Conservation (phyloP, 257 asterid genomes). For the Petunia secreta region DNA sequence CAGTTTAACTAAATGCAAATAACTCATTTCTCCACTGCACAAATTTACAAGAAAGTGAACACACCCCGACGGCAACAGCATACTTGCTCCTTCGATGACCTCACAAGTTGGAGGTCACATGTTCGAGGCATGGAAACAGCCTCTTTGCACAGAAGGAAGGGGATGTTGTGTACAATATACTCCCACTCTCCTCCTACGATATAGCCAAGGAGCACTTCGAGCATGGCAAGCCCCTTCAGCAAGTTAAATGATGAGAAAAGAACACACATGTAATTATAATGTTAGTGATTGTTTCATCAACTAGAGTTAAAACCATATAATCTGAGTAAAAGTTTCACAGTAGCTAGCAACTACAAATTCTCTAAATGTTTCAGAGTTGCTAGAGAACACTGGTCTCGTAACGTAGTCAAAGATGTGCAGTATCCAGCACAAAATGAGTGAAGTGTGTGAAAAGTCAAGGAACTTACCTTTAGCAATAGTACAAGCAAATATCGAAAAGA, state of each 20-base stretch:
- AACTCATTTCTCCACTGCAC: neutral
- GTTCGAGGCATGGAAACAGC: neutral
- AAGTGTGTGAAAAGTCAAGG: neutral
- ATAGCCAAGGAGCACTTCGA: neutral
- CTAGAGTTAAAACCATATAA: neutral
- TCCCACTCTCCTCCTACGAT: neutral
- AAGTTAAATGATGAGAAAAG: constrained; percentile 12
- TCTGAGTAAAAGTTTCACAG: neutral
- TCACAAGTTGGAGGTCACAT: neutral
- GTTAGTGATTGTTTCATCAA: neutral
- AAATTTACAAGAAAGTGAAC: constrained; percentile 8
- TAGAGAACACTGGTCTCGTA: neutral
- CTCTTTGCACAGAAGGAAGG: constrained; percentile 17
- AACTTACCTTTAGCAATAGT: neutral
- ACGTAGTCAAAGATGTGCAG: neutral
- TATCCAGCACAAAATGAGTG: neutral
- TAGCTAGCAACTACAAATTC: too few relatives aligned
- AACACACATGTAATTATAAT: constrained; percentile 1
- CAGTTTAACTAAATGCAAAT: constrained; percentile 5
- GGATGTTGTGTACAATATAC: neutral
- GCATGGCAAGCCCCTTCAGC: neutral
- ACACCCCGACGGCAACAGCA: neutral
- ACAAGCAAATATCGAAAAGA: constrained; percentile 23
- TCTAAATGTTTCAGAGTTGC: too few relatives aligned
- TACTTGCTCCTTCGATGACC: constrained; percentile 10